phyloP scores from a whole-genome alignment of 495 filamentous ascomycete genomes.

The Penicillium chermesinum region DNA sequence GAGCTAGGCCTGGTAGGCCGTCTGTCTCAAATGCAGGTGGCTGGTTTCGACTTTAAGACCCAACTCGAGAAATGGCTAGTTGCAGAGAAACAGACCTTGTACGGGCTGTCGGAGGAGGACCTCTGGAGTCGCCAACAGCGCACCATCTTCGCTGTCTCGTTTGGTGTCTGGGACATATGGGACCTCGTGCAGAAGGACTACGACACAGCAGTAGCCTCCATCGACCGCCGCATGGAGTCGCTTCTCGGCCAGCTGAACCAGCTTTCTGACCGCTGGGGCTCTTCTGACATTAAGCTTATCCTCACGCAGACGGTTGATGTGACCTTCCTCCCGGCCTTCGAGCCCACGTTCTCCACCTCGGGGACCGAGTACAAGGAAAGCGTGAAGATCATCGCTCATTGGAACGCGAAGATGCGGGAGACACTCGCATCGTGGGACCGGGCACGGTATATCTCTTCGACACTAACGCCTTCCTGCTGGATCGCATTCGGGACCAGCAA shows the following conservation, averaged over 20 bases:
- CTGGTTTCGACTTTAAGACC: conserved; percentile 40
- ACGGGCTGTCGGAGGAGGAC: conserved; percentile 19
- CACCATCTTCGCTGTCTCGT: conserved; percentile 41
- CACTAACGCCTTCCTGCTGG: conserved; percentile 45
- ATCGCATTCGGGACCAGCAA: conserved; percentile 45
- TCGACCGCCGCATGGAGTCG: conserved; percentile 39
- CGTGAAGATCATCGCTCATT: conserved; percentile 36
- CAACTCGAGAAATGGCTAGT: conserved; percentile 40
- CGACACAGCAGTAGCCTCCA: conserved; percentile 27
- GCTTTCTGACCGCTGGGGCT: conserved; percentile 33
- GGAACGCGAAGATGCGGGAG: conserved; percentile 42
- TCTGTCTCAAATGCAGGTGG: conserved; percentile 26
- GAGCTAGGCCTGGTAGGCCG: conserved; percentile 23
- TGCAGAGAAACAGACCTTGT: conserved; percentile 22
- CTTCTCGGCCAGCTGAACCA: conserved; percentile 41
- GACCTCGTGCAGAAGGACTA: conserved; percentile 34
- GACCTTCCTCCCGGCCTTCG: conserved; percentile 46
- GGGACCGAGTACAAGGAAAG: conserved; percentile 37
- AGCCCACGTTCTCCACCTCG: conserved; percentile 32
- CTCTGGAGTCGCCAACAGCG: conserved; percentile 24
- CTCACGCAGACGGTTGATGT: conserved; percentile 47
- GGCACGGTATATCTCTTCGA: conserved; percentile 47
- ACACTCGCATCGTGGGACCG: conserved; percentile 36
- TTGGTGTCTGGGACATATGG: conserved; percentile 51
- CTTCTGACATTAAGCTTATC: conserved; percentile 42